Base-by-base conservation (phyloP, 1,139 yeast genomes). In the Candida labiduridarum region DNA sequence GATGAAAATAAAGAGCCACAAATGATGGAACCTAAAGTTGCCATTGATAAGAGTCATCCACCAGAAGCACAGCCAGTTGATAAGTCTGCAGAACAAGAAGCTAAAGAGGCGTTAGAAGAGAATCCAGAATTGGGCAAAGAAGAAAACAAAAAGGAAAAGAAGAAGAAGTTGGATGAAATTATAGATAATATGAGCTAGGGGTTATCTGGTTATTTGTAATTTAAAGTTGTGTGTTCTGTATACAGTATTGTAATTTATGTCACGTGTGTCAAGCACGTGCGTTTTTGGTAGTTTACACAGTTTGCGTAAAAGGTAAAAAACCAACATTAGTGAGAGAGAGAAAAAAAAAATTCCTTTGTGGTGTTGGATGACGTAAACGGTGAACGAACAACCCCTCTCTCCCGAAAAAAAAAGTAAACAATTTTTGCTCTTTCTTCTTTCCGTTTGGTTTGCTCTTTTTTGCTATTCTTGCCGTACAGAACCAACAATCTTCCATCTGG, bases 31-130 rank as follows among this genome's bases (percentile, higher is more conserved):
- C 52, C 50, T 10, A 57, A 61, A 16, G 53, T 54, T 16, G 51
- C 52, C 31, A 57, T 66, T 16, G 72, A 71, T 56, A 69, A 68
- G 52, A 63, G 69, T 46, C 62, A 71, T 34, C 64, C 66, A 2
- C 80, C 80, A 2, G 65, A 68, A 50, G 81, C 81, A 3, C 78
- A 74, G 38, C 79, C 79, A 1, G 80, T 67, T 10, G 71, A 72
- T 48, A 74, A 76, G 56, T 71, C 76, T 7, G 61, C 68, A 4
- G 72, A 68, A 36, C 67, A 72, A 46, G 76, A 71, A 54, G 72
- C 67, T 4, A 52, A 61, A 35, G 80, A 76, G 51, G 76, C 62
- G 41, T 66, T 67, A 14, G 64, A 71, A 52, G 65, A 74, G 52
- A 64, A 72, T 48, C 79, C 79, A 2, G 56, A 58, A 27, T 55